These are phyloP conservation scores for Nothophaeocryptopus gaeumannii DNA, from an alignment of 2,329 filamentous ascomycete genomes.

Conservation along the genomic window DNA sequence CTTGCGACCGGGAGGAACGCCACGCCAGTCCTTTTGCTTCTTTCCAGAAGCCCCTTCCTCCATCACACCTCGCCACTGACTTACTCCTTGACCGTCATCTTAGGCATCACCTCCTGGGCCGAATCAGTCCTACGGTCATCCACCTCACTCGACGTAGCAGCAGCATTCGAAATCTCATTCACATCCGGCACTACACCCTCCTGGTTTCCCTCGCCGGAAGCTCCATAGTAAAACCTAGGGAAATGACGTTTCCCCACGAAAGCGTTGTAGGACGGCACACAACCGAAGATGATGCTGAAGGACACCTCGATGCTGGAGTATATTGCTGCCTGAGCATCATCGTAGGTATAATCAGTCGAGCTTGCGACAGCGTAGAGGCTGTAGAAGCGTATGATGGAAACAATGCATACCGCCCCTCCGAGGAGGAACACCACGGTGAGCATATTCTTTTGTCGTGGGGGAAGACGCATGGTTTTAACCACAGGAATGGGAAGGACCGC, in stretches of 20 bases:
- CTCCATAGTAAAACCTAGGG: not conserved
- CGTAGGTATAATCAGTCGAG: not conserved
- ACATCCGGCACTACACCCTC: not conserved
- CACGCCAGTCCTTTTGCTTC: too few relatives aligned
- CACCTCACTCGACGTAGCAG: too few relatives aligned
- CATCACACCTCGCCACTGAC: not conserved
- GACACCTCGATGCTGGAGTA: not conserved
- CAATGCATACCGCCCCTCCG: not conserved
- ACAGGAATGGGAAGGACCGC: conserved; percentile 33
- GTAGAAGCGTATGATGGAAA: not conserved
- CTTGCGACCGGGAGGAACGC: too few relatives aligned
- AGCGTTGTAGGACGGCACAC: not conserved
- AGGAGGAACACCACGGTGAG: not conserved
- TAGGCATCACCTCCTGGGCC: not conserved
- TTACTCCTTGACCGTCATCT: not conserved
- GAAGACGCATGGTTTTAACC: conserved; percentile 22
- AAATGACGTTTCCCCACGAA: not conserved
- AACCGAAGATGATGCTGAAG: not conserved
- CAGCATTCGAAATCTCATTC: not conserved
- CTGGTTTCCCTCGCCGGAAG: too few relatives aligned
- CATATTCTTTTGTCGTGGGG: not conserved
- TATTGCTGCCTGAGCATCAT: not conserved
- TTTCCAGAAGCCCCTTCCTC: too few relatives aligned
- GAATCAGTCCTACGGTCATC: not conserved
- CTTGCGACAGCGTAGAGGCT: not conserved